Evolutionary conservation across 140 eudicot species (phyloP), one percentile per base, ranked within the genome.

Genomic region (Oenanthe javanica): DNA sequence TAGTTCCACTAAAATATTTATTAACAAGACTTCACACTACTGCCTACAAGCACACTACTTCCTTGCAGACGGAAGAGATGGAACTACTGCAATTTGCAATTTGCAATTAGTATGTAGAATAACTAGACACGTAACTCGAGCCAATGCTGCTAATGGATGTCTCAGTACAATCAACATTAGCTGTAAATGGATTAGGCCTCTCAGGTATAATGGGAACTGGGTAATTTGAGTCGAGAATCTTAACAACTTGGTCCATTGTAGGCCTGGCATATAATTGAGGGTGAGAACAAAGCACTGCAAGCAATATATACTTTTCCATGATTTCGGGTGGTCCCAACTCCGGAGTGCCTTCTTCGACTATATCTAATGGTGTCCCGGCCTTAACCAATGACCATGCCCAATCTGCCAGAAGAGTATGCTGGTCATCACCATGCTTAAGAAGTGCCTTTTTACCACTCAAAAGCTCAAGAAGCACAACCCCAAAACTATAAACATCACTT

Each of bases 401-500:
- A 71, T 71, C 76, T 6, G 76, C 48, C 25, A 71, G 12, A 71
- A 71, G 76, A 71, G 76, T 71, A 8, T 40, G 48, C 51, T 71
- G 50, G 76, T 71, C 76, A 36, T 71, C 76, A 2, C 10, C 76
- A 15, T 31, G 50, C 50, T 71, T 42, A 71, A 71, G 76, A 36
- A 71, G 50, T 40, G 76, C 76, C 76, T 71, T 71, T 8, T 71
- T 71, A 9, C 76, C 76, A 71, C 76, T 71, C 50, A 71, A 16
- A 40, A 71, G 4, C 47, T 71, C 76, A 71, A 71, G 76, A 71
- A 71, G 76, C 27, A 71, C 76, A 38, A 71, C 7, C 48, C 76
- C 76, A 71, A 71, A 71, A 18, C 76, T 71, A 71, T 71, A 71
- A 42, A 71, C 76, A 71, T 71, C 76, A 71, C 76, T 71, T 71